Conservation (phyloP, 225 moss, liverwort and hornwort genomes). For the Antitrichia curtipendula region DNA sequence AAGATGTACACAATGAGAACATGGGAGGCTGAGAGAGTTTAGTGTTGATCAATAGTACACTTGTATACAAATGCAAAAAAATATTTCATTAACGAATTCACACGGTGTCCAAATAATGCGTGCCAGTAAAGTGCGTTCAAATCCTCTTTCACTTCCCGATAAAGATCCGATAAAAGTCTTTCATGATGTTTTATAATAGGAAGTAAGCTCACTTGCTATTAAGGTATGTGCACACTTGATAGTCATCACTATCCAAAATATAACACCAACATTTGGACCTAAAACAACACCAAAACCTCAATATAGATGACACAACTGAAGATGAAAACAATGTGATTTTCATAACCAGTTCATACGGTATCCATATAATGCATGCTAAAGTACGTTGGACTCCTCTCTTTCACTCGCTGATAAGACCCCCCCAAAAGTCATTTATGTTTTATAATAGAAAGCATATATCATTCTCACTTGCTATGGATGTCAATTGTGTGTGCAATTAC, state of each 20-base stretch:
- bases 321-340: background rate
- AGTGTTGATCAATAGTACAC: background rate
- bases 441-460: background rate
- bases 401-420: no score
- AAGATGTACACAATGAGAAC: background rate
- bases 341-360: no score
- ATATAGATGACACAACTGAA: background rate
- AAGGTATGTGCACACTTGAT: background rate
- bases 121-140: background rate
- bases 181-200: no score
- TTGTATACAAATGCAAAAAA: fast-evolving
- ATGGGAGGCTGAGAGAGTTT: background rate
- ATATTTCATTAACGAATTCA: background rate
- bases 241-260: background rate
- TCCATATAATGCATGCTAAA: background rate
- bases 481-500: background rate
- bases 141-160: no score
- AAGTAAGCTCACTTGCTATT: background rate
- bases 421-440: background rate
- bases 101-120: background rate
- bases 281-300: background rate
- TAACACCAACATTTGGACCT: background rate
- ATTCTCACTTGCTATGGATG: background rate
- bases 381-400: background rate
- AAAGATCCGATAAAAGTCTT: background rate